These are phyloP conservation scores for Solanum hybrid DNA, from an alignment of 305 asterid genomes.

Conservation along the genomic window DNA sequence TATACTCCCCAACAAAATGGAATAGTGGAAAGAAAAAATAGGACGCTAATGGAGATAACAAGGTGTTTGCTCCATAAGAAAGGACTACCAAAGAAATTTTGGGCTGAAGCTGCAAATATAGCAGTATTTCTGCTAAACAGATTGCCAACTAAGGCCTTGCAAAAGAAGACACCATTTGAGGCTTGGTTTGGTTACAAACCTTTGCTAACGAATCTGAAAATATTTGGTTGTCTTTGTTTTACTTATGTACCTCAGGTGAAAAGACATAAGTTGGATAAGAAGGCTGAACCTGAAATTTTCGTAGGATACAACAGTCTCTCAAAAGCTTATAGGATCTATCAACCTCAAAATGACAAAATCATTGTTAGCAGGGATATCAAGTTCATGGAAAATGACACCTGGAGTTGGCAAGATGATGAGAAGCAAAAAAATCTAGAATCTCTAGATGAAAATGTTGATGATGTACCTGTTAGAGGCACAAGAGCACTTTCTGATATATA, in stretches of 20 bases:
- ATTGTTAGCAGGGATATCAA: not conserved
- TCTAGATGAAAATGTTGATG: not conserved
- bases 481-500: not conserved
- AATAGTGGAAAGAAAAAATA: not conserved
- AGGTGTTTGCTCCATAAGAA: not conserved
- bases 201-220: too few relatives aligned
- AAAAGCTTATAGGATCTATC: not conserved
- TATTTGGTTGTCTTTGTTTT: too few relatives aligned
- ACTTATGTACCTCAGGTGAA: too few relatives aligned
- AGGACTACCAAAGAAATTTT: not conserved
- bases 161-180: too few relatives aligned
- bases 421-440: not conserved
- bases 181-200: too few relatives aligned
- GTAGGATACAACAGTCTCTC: not conserved
- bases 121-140: not conserved
- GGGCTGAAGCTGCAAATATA: not conserved
- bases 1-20: not conserved
- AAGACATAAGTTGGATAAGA: too few relatives aligned
- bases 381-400: not conserved
- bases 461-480: not conserved
- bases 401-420: not conserved
- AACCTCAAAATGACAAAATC: not conserved
- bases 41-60: not conserved
- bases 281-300: not conserved
- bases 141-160: not conserved